phyloP scores from a whole-genome alignment of 2,329 filamentous ascomycete species.

The Cytospora piceicola region DNA sequence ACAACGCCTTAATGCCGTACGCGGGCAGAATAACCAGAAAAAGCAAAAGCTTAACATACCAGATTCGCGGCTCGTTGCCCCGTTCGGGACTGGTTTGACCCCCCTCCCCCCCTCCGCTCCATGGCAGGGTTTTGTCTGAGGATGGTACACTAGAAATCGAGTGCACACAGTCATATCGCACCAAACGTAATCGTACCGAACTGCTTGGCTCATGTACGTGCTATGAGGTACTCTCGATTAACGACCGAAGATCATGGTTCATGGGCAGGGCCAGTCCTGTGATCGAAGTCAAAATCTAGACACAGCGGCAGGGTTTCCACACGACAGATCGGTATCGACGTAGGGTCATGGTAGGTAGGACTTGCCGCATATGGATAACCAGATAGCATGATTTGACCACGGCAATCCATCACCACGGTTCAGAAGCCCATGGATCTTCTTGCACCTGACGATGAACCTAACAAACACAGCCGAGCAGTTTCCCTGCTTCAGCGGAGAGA shows the following conservation, averaged over 20 bases:
- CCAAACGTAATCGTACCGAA: slow-evolving; percentile 33
- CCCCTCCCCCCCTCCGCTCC: neutral
- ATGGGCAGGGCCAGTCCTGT: slow-evolving; percentile 41
- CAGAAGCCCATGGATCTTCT: slow-evolving; percentile 22
- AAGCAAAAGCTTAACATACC: slow-evolving; percentile 12
- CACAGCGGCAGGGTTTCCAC: slow-evolving; percentile 1
- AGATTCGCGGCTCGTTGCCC: slow-evolving; percentile 12
- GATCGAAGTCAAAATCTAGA: slow-evolving; percentile 29
- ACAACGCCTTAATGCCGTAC: slow-evolving; percentile 15
- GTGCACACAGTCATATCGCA: slow-evolving; percentile 9
- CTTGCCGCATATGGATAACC: slow-evolving; percentile 10
- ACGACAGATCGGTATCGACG: slow-evolving; percentile 11
- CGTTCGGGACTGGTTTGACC: slow-evolving; percentile 3
- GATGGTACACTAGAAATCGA: neutral
- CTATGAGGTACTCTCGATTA: slow-evolving; percentile 32
- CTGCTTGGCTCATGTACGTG: slow-evolving; percentile 34
- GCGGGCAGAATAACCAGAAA: slow-evolving; percentile 11
- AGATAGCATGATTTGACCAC: slow-evolving; percentile 1
- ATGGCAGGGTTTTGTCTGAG: neutral
- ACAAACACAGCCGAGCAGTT: slow-evolving; percentile 16
- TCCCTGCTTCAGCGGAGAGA: slow-evolving; percentile 30
- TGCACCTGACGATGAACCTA: slow-evolving; percentile 33
- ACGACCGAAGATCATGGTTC: slow-evolving; percentile 46
- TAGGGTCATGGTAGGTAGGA: slow-evolving; percentile 10
- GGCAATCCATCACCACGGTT: slow-evolving; percentile 4